A percentile compares a stretch with the other conserved stretches of the same genome.
Evolutionary conservation across 2,329 filamentous ascomycete genomes (phyloP).

Genomic region (Sarocladium kiliense): DNA sequence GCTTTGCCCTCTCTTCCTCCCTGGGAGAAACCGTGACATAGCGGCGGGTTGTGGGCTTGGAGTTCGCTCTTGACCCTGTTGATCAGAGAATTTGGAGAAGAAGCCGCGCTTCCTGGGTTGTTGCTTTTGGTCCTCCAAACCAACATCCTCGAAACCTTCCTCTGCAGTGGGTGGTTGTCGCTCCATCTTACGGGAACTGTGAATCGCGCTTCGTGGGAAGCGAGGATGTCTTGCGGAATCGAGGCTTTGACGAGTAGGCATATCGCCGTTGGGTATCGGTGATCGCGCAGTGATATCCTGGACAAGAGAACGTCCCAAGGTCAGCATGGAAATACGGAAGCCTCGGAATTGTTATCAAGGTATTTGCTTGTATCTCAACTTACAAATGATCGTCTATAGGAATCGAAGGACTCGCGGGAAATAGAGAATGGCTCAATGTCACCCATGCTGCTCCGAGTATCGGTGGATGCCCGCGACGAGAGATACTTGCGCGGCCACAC

Average conservation of each 20-base stretch:
- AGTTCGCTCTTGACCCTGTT: constrained; percentile 27
- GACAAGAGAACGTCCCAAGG: constrained; percentile 2
- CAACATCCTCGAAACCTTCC: constrained; percentile 86
- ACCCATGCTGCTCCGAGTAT: constrained; percentile 57
- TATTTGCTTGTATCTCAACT: too few species aligned
- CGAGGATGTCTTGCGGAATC: constrained; percentile 67
- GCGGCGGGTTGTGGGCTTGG: constrained; percentile 25
- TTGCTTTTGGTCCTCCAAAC: constrained; percentile 68
- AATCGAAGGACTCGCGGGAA: constrained; percentile 94
- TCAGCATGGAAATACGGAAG: constrained; percentile 13
- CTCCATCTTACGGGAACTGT: constrained; percentile 48
- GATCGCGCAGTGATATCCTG: constrained; percentile 89
- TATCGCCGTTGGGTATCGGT: constrained; percentile 59
- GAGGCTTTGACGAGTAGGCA: constrained; percentile 68
- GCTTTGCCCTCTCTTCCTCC: constrained; percentile 62
- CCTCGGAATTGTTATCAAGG: not conserved
- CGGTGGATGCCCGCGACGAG: constrained; percentile 49
- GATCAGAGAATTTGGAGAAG: constrained; percentile 70
- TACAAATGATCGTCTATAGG: constrained; percentile 93
- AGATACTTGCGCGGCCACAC: constrained; percentile 64
- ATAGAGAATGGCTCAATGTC: constrained; percentile 94
- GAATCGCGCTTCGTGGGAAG: constrained; percentile 56
- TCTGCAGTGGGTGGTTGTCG: constrained; percentile 63
- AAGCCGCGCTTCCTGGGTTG: constrained; percentile 58
- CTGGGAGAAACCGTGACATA: constrained; percentile 59